Conservation (phyloP, 164 flowering plant species). For the Chimonanthus praecox region DNA sequence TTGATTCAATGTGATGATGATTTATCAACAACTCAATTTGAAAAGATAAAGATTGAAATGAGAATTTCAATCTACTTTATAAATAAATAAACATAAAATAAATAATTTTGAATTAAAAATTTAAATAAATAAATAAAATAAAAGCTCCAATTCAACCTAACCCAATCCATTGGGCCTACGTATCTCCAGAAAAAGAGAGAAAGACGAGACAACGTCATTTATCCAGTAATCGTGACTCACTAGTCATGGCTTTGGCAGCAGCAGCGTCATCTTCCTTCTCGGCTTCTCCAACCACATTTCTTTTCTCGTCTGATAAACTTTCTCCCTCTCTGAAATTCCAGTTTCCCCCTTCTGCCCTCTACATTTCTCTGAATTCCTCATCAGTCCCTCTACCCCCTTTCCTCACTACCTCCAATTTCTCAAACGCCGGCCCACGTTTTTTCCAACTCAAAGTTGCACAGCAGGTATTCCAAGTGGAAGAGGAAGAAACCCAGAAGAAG, state of each 20-base stretch:
- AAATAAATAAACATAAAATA: no score
- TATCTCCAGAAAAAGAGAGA: neutral
- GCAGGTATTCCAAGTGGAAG: constrained; percentile 17
- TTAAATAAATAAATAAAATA: no score
- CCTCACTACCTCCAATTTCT: neutral
- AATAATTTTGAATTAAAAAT: no score
- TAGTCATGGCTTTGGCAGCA: neutral
- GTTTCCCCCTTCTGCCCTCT: neutral
- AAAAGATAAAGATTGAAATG: no score
- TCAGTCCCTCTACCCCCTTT: neutral
- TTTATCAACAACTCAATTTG: no score
- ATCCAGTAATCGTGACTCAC: neutral
- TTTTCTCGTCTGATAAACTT: neutral
- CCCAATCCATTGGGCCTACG: neutral
- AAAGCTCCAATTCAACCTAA: no score
- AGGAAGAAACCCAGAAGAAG: constrained; percentile 21
- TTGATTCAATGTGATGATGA: no score
- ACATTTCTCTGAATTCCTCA: neutral
- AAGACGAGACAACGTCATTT: neutral
- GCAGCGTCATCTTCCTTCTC: neutral
- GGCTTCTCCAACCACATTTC: neutral
- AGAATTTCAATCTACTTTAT: no score
- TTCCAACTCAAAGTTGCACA: constrained; percentile 34
- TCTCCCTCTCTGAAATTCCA: neutral
- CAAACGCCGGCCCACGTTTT: neutral